phyloP scores from a whole-genome alignment of 2,329 filamentous ascomycete species.

The Penicillium sp. region DNA sequence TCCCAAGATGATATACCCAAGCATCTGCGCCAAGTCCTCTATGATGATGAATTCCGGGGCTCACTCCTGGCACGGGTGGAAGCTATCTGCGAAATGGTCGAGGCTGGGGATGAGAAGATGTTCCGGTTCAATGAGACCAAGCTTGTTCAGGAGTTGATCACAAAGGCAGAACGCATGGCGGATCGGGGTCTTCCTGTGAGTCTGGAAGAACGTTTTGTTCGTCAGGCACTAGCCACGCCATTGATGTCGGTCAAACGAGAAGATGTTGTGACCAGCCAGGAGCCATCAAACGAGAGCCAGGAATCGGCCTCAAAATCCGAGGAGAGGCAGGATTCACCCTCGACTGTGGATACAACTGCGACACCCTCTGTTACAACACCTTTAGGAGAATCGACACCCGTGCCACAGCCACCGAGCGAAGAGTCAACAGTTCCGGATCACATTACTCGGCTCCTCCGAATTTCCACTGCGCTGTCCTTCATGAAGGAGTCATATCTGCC shows the following conservation, averaged over 20 bases:
- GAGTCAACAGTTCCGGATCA: conserved; percentile 32
- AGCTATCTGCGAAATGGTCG: conserved; percentile 74
- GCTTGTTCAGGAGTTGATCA: conserved; percentile 62
- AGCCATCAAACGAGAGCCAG: conserved; percentile 27
- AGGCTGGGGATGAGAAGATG: conserved; percentile 81
- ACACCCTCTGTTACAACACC: conserved; percentile 38
- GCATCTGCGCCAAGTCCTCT: conserved; percentile 42
- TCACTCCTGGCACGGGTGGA: conserved; percentile 65
- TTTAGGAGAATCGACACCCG: conserved; percentile 40
- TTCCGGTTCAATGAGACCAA: conserved; percentile 74
- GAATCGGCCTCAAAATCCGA: conserved; percentile 21
- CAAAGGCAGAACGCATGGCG: conserved; percentile 71
- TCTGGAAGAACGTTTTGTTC: conserved; percentile 82
- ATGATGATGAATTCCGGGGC: conserved; percentile 38
- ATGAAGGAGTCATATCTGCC: conserved; percentile 52
- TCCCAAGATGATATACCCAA: conserved; percentile 42
- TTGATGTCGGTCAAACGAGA: conserved; percentile 66
- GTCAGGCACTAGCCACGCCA: conserved; percentile 71
- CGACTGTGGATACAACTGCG: conserved; percentile 34
- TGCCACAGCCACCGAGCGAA: conserved; percentile 35
- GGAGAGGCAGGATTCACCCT: conserved; percentile 32
- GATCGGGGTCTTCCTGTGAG: conserved; percentile 66
- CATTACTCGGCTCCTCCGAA: conserved; percentile 45
- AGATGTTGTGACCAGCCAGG: conserved; percentile 36
- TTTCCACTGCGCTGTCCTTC: conserved; percentile 51